phyloP scores from a whole-genome alignment of 352 stramenopile genomes.

The Hyaloperonospora arabidopsidis region DNA sequence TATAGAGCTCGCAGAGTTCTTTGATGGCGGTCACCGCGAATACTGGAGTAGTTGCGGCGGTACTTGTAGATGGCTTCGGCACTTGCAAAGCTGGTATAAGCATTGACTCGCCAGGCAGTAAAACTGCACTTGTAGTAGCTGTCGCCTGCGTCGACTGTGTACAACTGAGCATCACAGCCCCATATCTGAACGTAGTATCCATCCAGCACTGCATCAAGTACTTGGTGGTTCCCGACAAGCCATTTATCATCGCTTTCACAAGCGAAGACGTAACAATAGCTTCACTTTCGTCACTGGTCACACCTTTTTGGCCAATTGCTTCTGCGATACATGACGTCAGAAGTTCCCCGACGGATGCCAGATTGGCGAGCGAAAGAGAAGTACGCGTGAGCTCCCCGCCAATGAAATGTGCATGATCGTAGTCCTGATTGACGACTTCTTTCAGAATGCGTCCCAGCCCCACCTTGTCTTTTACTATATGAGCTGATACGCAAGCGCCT shows the following conservation, averaged over 20 bases:
- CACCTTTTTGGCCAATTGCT: slow-evolving; percentile 24
- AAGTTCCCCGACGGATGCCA: slow-evolving; percentile 52
- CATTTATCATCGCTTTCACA: slow-evolving; percentile 47
- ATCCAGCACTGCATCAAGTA: slow-evolving; percentile 52
- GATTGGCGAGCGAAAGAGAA: slow-evolving; percentile 50
- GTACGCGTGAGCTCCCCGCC: slow-evolving; percentile 52
- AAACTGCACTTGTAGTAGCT: slow-evolving; percentile 1
- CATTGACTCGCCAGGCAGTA: slow-evolving; percentile 14
- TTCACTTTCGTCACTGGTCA: slow-evolving; percentile 15
- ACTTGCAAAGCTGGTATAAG: slow-evolving; percentile 32
- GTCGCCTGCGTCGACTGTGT: slow-evolving; percentile 28
- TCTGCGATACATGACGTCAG: slow-evolving; percentile 36
- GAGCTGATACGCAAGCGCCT: slow-evolving; percentile 37
- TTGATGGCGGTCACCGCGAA: slow-evolving; percentile 13
- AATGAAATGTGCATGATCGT: slow-evolving; percentile 52
- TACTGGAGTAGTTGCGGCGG: slow-evolving; percentile 6
- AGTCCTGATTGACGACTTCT: slow-evolving; percentile 50
- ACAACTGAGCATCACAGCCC: slow-evolving; percentile 41
- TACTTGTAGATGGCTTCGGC: slow-evolving; percentile 16
- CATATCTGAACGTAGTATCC: slow-evolving; percentile 38
- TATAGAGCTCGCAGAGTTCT: slow-evolving; percentile 31
- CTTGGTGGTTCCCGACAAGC: slow-evolving; percentile 30
- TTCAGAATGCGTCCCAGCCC: slow-evolving; percentile 56
- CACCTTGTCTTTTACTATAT: slow-evolving; percentile 68
- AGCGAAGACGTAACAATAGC: slow-evolving; percentile 28